Conservation (phyloP, 306 rosid species). For the Vigna trinervia region DNA sequence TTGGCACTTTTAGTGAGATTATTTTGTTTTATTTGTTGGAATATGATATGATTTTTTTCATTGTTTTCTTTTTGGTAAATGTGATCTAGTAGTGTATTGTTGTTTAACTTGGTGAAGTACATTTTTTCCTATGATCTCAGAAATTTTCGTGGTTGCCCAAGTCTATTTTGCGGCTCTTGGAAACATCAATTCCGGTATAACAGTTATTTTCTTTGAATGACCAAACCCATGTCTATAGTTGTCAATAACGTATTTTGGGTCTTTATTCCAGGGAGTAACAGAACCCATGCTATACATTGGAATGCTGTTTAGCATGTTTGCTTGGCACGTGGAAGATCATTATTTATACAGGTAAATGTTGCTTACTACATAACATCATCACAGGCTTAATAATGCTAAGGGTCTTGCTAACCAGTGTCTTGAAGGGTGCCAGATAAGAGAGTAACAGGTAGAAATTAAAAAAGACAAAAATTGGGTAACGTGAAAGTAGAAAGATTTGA, state of each 20-base stretch:
- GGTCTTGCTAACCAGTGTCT: not conserved
- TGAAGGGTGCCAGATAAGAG: not conserved
- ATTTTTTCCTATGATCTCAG: conserved; percentile 48
- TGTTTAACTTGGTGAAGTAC: conserved; percentile 25
- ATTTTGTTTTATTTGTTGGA: not conserved
- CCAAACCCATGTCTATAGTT: conserved; percentile 10
- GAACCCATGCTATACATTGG: conserved; percentile 50
- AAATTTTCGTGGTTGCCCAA: conserved; percentile 73
- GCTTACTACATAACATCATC: not conserved
- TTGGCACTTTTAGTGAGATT: not conserved
- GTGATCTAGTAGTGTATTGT: conserved; percentile 22
- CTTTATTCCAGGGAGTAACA: conserved; percentile 72
- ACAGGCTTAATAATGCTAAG: not conserved
- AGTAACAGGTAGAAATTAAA: not conserved
- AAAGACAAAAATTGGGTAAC: not conserved
- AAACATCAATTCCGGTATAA: conserved; percentile 71
- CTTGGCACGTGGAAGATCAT: conserved; percentile 93
- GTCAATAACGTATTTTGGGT: conserved; percentile 2
- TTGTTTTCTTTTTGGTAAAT: not conserved
- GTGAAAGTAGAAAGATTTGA: not conserved
- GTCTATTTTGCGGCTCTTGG: conserved; percentile 75
- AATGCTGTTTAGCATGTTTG: conserved; percentile 87
- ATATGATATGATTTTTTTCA: not conserved
- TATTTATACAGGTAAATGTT: conserved; percentile 70
- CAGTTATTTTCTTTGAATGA: conserved; percentile 12